Percentiles rank a stretch among this genome's conserved stretches.
These are phyloP conservation scores for Cryoendolithus antarcticus DNA, from an alignment of 2,329 filamentous ascomycete species.

Conservation along the genomic window DNA sequence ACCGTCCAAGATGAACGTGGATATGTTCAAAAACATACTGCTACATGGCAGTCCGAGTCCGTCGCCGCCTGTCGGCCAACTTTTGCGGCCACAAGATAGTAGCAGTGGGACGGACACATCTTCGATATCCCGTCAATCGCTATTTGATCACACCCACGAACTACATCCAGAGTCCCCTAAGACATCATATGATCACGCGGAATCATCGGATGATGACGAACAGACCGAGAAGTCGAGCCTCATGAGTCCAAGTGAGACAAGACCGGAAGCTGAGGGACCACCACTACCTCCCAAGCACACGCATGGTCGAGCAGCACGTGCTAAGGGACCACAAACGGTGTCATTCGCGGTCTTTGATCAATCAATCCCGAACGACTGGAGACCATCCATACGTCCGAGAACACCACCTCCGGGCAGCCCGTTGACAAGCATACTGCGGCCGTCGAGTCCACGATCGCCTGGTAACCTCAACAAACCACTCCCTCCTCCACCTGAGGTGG, in stretches of 20 bases:
- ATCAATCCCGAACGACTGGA: slow-evolving; percentile 14
- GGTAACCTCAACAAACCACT: slow-evolving; percentile 51
- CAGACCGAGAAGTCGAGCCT: slow-evolving; percentile 27
- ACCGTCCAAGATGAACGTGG: slow-evolving; percentile 49
- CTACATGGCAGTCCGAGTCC: slow-evolving; percentile 51
- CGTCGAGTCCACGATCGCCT: slow-evolving; percentile 23
- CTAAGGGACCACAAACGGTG: slow-evolving; percentile 27
- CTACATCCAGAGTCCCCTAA: slow-evolving; percentile 38
- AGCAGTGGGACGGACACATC: slow-evolving; percentile 43
- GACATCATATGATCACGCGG: slow-evolving; percentile 38
- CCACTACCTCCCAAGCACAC: slow-evolving; percentile 63
- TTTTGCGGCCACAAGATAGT: slow-evolving; percentile 17
- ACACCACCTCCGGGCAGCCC: slow-evolving; percentile 10
- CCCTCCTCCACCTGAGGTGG: slow-evolving; percentile 35
- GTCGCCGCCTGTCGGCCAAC: slow-evolving; percentile 8
- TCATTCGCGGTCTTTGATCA: slow-evolving; percentile 23
- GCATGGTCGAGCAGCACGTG: slow-evolving; percentile 55
- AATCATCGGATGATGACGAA: slow-evolving; percentile 25
- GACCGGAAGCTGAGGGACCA: slow-evolving; percentile 33
- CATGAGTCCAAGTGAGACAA: slow-evolving; percentile 32
- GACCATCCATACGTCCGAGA: slow-evolving; percentile 7
- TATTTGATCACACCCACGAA: slow-evolving; percentile 37
- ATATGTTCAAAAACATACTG: slow-evolving; percentile 62
- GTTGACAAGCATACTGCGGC: slow-evolving; percentile 14
- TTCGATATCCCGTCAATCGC: slow-evolving; percentile 42